Evolutionary conservation across 2,329 filamentous ascomycete species (phyloP).

Genomic region (Hypoxylon sp.): DNA sequence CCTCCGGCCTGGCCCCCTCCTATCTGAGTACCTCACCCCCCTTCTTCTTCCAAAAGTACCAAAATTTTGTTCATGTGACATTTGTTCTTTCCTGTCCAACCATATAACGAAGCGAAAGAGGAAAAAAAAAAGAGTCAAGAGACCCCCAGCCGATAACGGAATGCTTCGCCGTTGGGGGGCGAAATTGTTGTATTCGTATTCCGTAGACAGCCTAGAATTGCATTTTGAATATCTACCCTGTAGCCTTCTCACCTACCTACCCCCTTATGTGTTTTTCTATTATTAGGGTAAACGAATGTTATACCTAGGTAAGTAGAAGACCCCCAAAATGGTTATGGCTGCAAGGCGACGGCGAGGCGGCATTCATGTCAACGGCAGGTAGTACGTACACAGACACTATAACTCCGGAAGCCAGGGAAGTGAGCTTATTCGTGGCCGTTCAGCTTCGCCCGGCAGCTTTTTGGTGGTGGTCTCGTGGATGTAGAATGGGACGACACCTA

Average conservation of each 20-base stretch:
- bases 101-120: constrained; percentile 7
- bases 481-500: not conserved
- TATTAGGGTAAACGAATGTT: not conserved
- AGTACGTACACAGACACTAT: not conserved
- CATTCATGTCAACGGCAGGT: not conserved
- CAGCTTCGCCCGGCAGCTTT: not conserved
- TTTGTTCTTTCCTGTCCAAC: constrained; percentile 17
- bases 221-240: not conserved
- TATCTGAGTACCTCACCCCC: not conserved
- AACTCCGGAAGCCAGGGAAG: not conserved
- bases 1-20: constrained; percentile 8
- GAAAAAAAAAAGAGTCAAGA: not conserved
- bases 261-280: not conserved
- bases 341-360: not conserved
- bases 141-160: constrained; percentile 25
- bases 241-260: not conserved
- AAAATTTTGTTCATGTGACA: constrained; percentile 28
- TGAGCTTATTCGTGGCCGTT: not conserved
- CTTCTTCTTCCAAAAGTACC: constrained; percentile 17
- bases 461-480: not conserved
- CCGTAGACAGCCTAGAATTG: not conserved
- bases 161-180: constrained; percentile 6
- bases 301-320: not conserved
- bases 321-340: not conserved
- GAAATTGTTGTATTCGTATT: constrained; percentile 9